phyloP scores from a whole-genome alignment of 176 grass and related monocot species.

The Bromus sterilis region DNA sequence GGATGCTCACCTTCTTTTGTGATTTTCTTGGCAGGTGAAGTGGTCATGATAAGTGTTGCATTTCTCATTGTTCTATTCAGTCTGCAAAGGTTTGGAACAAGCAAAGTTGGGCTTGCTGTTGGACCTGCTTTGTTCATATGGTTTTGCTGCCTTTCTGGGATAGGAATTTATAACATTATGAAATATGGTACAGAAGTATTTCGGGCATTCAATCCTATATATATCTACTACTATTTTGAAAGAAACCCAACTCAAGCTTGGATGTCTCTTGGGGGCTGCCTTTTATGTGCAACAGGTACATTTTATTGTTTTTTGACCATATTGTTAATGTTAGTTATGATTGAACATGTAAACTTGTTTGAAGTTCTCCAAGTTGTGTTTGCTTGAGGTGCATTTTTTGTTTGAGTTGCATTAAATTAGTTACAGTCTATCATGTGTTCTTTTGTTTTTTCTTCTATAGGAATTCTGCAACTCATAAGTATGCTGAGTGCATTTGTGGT shows the following conservation, averaged over 20 bases:
- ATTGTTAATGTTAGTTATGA: not conserved
- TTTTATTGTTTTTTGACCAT: conserved; percentile 23
- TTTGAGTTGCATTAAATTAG: not conserved
- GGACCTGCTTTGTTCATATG: conserved; percentile 86
- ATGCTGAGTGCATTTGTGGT: not conserved
- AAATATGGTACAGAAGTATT: conserved; percentile 76
- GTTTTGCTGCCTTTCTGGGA: conserved; percentile 86
- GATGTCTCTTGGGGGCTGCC: conserved; percentile 90
- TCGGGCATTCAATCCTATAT: conserved; percentile 75
- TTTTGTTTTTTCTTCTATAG: not conserved
- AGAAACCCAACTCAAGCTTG: conserved; percentile 76
- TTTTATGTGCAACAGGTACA: conserved; percentile 88
- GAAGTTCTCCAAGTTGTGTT: not conserved
- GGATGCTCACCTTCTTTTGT: conserved; percentile 4
- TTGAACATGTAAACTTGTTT: conserved; percentile 6
- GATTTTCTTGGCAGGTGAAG: conserved; percentile 66
- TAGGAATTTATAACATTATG: conserved; percentile 89
- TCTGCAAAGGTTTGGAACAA: conserved; percentile 87
- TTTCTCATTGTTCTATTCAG: conserved; percentile 86
- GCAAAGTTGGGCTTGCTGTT: conserved; percentile 87
- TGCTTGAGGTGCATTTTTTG: not conserved
- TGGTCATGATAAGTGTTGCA: conserved; percentile 88
- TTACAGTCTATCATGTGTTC: not conserved
- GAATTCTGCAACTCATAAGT: not conserved
- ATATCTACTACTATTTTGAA: conserved; percentile 86